Base-by-base conservation (phyloP, 2,329 filamentous ascomycete genomes). In the Phialophora verrucosa region DNA sequence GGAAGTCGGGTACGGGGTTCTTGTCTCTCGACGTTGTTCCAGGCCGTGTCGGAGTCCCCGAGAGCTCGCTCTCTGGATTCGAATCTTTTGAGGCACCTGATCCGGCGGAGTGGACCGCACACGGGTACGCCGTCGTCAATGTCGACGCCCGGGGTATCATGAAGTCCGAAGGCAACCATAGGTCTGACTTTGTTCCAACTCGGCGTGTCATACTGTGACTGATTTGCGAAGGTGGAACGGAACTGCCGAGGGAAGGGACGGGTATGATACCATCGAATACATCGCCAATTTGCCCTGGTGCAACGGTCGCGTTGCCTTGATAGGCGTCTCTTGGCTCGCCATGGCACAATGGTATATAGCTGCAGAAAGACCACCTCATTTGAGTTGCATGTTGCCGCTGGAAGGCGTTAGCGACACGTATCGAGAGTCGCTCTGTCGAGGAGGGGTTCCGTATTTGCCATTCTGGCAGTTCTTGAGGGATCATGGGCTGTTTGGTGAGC, bases 331-430 rank as follows among this genome's bases (percentile, higher is more conserved):
- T 0, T 74, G 75, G 4, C 75, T 83, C 6, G 81, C 80, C 0
- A 81, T 76, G 47, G 74, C 76, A 14, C 80, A 83, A 65, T 80
- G 78, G 77, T 78, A 78, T 61, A 76, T 82, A 7, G 82, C 80
- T 0, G 74, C 79, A 1, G 70, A 77, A 53, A 73, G 76, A 20
- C 81, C 81, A 5, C 81, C 81, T 0, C 76, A 75, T 14, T 74
- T 83, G 6, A 75, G 76, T 20, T 77, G 77, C 0, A 81, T 83
- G 32, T 80, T 80, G 1, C 83, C 75, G 50, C 81, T 81, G 81
- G 82, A 84, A 70, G 82, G 79, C 12, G 78, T 74, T 50, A 77
- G 77, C 0, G 83, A 84, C 67, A 44, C 60, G 8, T 62, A 65
- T 32, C 58, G 63, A 12, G 63, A 65, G 31, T 61, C 54, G 10